A percentile compares a stretch with the other conserved stretches of the same genome.
phyloP scores from a whole-genome alignment of 164 flowering plant species.

The Stephania cephalantha region DNA sequence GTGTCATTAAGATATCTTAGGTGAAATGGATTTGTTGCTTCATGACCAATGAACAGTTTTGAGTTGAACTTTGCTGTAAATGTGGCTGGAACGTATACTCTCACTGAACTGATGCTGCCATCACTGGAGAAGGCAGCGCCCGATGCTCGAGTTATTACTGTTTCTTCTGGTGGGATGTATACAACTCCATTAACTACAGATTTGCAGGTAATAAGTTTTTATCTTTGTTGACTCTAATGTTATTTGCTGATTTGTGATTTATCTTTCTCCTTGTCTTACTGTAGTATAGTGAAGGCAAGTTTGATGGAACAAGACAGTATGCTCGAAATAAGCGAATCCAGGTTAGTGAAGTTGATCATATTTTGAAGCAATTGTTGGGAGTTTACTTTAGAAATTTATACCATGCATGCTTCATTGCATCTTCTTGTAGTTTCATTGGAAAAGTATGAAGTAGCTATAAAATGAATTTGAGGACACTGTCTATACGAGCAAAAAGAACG shows the following conservation, averaged over 20 bases:
- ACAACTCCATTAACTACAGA: conserved; percentile 60
- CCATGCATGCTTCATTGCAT: background rate
- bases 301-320: conserved; percentile 71
- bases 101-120: conserved; percentile 79
- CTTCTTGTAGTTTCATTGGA: too few species aligned
- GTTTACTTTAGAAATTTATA: background rate
- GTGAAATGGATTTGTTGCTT: conserved; percentile 16
- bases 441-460: too few species aligned
- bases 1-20: background rate
- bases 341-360: conserved; percentile 33
- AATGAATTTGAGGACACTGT: too few species aligned
- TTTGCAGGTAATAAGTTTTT: conserved; percentile 48
- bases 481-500: too few species aligned
- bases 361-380: conserved; percentile 2
- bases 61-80: conserved; percentile 89
- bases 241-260: too few species aligned
- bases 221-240: background rate
- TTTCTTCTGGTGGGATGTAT: conserved; percentile 96
- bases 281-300: conserved; percentile 59
- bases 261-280: conserved; percentile 2
- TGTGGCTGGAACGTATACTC: conserved; percentile 69
- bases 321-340: conserved; percentile 90
- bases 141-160: conserved; percentile 88
- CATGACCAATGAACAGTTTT: conserved; percentile 33
- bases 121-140: conserved; percentile 82